These are phyloP conservation scores for Orbilia brochopaga DNA, from an alignment of 2,329 filamentous ascomycete species.

Conservation along the genomic window DNA sequence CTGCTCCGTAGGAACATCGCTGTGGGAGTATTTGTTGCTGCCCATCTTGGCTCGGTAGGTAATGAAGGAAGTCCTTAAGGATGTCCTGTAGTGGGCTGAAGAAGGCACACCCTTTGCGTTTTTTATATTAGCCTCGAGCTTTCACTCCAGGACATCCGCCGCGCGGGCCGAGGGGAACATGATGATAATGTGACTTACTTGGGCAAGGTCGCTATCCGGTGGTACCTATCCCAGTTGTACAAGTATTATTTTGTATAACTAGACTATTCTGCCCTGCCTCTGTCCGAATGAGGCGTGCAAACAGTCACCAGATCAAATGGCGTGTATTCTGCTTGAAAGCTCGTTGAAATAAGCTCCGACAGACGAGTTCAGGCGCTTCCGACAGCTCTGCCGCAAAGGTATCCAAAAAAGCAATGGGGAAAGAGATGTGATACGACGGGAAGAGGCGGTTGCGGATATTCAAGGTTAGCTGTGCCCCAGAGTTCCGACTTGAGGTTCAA, in stretches of 20 bases:
- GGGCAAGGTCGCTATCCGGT: slow-evolving; percentile 5
- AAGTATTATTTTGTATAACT: neutral
- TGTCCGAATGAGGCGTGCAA: slow-evolving; percentile 8
- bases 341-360: neutral
- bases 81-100: neutral
- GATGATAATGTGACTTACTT: slow-evolving; percentile 11
- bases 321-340: neutral
- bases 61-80: slow-evolving; percentile 4
- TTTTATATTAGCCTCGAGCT: neutral
- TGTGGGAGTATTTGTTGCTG: slow-evolving; percentile 40
- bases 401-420: slow-evolving; percentile 14
- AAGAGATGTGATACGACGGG: neutral
- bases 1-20: slow-evolving; percentile 45
- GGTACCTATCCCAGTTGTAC: neutral
- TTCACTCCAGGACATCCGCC: too few species aligned
- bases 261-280: slow-evolving; percentile 12
- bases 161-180: too few species aligned
- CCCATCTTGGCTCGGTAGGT: slow-evolving; percentile 33
- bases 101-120: slow-evolving; percentile 15
- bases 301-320: neutral
- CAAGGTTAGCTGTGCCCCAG: slow-evolving; percentile 9
- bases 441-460: slow-evolving; percentile 12
- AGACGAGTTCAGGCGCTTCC: slow-evolving; percentile 14
- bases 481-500: slow-evolving; percentile 10
- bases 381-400: slow-evolving; percentile 12